Base-by-base conservation (phyloP, 2,329 filamentous ascomycete species). In the Pyricularia sp. region DNA sequence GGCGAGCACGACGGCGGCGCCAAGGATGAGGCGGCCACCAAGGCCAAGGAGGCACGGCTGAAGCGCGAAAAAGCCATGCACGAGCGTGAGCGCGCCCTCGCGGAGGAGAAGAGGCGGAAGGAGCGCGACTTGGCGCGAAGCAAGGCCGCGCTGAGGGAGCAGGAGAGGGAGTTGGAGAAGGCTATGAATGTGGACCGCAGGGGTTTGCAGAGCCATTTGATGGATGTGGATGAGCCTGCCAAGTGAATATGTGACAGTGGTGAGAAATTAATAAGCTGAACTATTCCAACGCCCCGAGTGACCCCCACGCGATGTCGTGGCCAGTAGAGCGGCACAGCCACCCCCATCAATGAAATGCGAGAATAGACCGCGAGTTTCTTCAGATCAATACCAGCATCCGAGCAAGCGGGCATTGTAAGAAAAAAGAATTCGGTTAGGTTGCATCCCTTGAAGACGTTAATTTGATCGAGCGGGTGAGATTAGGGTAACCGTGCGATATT, bases 131-230 rank as follows among this genome's bases (percentile, higher is more conserved):
- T 91, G 12, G 84, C 85, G 42, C 83, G 83, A 64, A 88, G 88
- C 25, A 89, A 86, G 73, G 87, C 87, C 0, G 79, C 84, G 64
- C 73, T 92, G 67, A 80, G 86, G 50, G 89, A 91, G 69, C 88
- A 89, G 72, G 90, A 92, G 78, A 81, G 83, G 71, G 88, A 92
- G 74, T 78, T 93, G 69, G 85, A 91, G 74, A 81, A 82, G 71
- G 91, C 90, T 0, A 90, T 92, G 88, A 84, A 84, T 70, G 84
- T 92, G 14, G 84, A 85, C 0, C 92, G 90, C 77, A 86, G 84
- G 70, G 90, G 90, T 0, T 71, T 92, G 72, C 85, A 86, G 74
- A 85, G 84, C 28, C 88, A 92, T 75, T 74, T 92, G 42, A 64
- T 55, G 68, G 66, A 67, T 17, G 25, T 64, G 6, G 59, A 64